Evolutionary conservation across 1,284 basidiomycete genomes (phyloP), one percentile per base, ranked within the genome.

Genomic region (Cutaneotrichosporon sp.): DNA sequence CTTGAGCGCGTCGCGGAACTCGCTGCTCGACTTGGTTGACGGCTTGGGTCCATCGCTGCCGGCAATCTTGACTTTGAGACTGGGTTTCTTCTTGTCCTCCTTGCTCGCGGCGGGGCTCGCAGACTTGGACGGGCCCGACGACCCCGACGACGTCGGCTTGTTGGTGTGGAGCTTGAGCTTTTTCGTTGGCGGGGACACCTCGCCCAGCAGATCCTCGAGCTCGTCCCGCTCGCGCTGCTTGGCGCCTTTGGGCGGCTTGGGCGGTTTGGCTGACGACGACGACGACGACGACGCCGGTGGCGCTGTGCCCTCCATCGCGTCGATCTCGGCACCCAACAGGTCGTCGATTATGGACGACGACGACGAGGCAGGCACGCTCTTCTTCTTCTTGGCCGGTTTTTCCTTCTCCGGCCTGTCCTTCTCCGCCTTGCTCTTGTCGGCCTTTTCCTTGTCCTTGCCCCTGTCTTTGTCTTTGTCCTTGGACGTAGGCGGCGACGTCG

Each of bases 241-340:
- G n/a, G n/a, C n/a, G n/a, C n/a, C n/a, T n/a, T n/a, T n/a, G 33
- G 30, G 30, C 33, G 42, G 33, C 42, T 44, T 44, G 23, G 13
- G 13, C 40, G 12, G 13, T 14, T 41, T 41, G 40, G 40, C 5
- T 5, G 23, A 18, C 18, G 18, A 17, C 4, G 30, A 18, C n/a
- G 42, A 7, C 7, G 26, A 30, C 4, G 26, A 30, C 26, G 26
- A 33, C 33, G 33, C 30, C 49, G 9, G 22, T 34, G 45, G 14
- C 12, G 43, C 33, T 0, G 43, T 46, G 18, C 57, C 51, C 38
- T 66, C 69, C 54, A 74, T 73, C 10, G 70, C 63, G 44, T 73
- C 73, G 4, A 76, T 56, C 49, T 74, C 74, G 12, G 65, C 72
- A 4, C 67, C 70, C 2, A 75, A 62, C 7, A 73, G 44, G 46